Percentiles rank a stretch among this genome's conserved stretches.
phyloP scores from a whole-genome alignment of 345 rosid species.

The Eutrema heterophyllum region DNA sequence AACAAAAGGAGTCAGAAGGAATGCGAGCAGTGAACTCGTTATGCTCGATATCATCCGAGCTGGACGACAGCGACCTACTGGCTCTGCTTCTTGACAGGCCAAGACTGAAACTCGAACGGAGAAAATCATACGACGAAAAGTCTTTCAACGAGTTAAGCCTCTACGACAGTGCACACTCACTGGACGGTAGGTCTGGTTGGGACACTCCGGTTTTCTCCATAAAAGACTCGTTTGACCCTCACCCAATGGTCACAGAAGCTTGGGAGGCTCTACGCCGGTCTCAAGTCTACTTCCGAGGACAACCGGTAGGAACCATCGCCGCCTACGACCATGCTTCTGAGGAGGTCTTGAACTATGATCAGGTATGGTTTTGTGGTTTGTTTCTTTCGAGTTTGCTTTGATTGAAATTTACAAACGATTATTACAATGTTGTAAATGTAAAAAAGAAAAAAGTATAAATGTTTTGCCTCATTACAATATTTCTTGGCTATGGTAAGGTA shows the following conservation, averaged over 20 bases:
- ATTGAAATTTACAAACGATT: background rate
- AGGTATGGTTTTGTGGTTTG: slow-evolving; percentile 38
- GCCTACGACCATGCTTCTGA: slow-evolving; percentile 87
- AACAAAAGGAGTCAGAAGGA: slow-evolving; percentile 4
- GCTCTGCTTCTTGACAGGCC: slow-evolving; percentile 69
- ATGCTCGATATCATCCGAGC: slow-evolving; percentile 55
- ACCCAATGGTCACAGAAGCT: slow-evolving; percentile 84
- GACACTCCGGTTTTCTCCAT: slow-evolving; percentile 56
- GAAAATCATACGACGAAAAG: slow-evolving; percentile 81
- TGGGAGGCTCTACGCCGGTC: slow-evolving; percentile 81
- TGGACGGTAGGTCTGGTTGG: slow-evolving; percentile 35
- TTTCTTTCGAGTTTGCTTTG: background rate
- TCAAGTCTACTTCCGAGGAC: slow-evolving; percentile 59
- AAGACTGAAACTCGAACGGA: slow-evolving; percentile 66
- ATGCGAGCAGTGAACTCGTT: slow-evolving; percentile 64
- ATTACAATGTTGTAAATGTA: background rate
- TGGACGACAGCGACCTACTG: slow-evolving; percentile 54
- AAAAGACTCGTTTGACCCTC: slow-evolving; percentile 71
- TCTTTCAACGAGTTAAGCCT: slow-evolving; percentile 50
- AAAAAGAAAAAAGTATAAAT: background rate
- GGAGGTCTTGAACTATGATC: slow-evolving; percentile 91
- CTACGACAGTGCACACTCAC: slow-evolving; percentile 42
- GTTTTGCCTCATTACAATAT: background rate
- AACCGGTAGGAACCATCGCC: slow-evolving; percentile 83
- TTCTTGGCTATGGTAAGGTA: slow-evolving; percentile 37